Base-by-base conservation (phyloP, 805 yeast genomes). In the Cyberlindnera suaveolens region DNA sequence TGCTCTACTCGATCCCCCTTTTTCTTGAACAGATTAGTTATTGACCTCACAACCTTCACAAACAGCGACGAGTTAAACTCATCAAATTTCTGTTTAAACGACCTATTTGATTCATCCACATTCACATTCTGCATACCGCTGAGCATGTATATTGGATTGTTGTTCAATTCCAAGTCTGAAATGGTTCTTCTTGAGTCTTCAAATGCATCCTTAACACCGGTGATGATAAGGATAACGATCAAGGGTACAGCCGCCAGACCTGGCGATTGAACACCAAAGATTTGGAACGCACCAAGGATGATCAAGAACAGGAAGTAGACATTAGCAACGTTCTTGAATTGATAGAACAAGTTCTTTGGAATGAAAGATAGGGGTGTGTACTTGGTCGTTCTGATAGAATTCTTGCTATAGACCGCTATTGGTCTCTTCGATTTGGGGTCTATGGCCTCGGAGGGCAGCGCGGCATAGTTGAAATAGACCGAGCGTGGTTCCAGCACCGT, bases 361-460 rank as follows among this genome's bases (percentile, higher is more conserved):
- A 91, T 53, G 58, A 91, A 91, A 9, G 89, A 71, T 34, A 91
- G 59, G 4, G 98, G 97, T 1, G 98, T 91, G 65, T 91, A 93
- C 66, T 89, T 90, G 4, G 99, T 87, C 0, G 98, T 89, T 67
- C 97, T 78, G 51, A 91, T 86, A 60, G 89, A 89, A 68, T 91
- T 91, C 42, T 41, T 48, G 27, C 47, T 50, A 18, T 41, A 49
- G 10, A 16, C 32, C 15, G 42, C 39, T 19, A 40, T 13, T 5
- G 51, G 51, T 8, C 48, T 31, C 14, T 48, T 48, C 7, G 46
- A 45, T 42, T 45, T 47, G 20, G 40, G 40, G 40, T 49, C 47
- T 11, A 50, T 33, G 18, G 13, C 43, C 10, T 45, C 50, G 2
- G 34, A 18, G 3, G 54, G 54, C 7, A 51, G 36, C 1, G 37